Base-by-base conservation (phyloP, 208 protist species). In the Leishmania guyanensis region DNA sequence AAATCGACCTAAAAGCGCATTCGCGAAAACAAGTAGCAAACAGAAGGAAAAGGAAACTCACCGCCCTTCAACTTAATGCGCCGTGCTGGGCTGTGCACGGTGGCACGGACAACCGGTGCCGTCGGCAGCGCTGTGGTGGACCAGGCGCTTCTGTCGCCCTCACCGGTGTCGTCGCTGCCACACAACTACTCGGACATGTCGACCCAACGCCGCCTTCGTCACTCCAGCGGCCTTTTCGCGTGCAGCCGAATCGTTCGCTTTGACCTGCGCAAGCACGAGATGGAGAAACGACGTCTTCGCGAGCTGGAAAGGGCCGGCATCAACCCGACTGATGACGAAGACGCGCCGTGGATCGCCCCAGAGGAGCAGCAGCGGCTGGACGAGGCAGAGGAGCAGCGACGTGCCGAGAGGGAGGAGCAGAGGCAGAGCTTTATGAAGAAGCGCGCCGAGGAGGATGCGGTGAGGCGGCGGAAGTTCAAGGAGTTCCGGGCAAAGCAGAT, bases 281-380 rank as follows among this genome's bases (percentile, higher is more conserved):
- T 95, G 88, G 90, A 95, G 82, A 94, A 93, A 70, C 90, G 92
- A 0, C 84, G 88, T n/a, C 73, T 71, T 26, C 91, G 92, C 26
- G 91, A 97, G 70, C 71, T 96, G 71, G 91, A 95, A 79, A 91
- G 87, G 79, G 92, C 93, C 0, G 91, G 90, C 9, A 87, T 95
- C 64, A 84, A 95, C 77, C 82, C 77, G 2, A 78, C 90, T n/a
- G 76, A 87, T 77, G 87, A 93, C n/a, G 81, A 91, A 70, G 92
- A 95, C 43, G 83, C 68, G 26, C 89, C 89, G 58, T 94, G 93
- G 93, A 81, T 93, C 56, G 88, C 90, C 29, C 91, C 89, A 22
- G 91, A 94, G 87, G 92, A 94, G 78, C 91, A 96, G 84, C 84
- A 92, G 81, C 91, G 91, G 1, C 54, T 94, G 50, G 91, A 93